Evolutionary conservation across 306 rosid species (phyloP).

Genomic region (Argentina anserina): DNA sequence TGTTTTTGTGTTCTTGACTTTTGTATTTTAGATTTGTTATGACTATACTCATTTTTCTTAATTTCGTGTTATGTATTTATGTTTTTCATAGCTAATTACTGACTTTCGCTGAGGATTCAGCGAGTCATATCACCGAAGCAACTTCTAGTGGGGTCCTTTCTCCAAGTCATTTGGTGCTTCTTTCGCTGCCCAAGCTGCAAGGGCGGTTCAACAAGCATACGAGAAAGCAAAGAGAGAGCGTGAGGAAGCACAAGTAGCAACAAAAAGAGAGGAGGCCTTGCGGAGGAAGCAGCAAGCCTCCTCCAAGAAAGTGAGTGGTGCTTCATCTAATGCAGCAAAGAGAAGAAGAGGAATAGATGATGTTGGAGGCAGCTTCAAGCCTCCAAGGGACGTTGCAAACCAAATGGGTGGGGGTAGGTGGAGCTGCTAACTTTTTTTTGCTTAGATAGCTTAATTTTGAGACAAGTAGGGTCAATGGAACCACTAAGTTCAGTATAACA

Average conservation of each 20-base stretch:
- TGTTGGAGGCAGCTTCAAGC: constrained; percentile 27
- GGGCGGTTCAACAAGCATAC: constrained; percentile 81
- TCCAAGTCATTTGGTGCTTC: constrained; percentile 62
- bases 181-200: constrained; percentile 79
- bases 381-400: constrained; percentile 32
- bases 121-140: constrained; percentile 34
- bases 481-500: constrained; percentile 20
- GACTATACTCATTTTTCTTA: no score
- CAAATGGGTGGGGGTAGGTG: constrained; percentile 42
- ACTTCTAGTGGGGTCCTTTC: constrained; percentile 78
- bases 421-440: constrained; percentile 23
- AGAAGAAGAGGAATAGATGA: constrained; percentile 63
- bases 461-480: constrained; percentile 25
- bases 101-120: constrained; percentile 35
- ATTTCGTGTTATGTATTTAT: no score
- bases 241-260: constrained; percentile 82
- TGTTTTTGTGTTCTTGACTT: no score
- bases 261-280: constrained; percentile 49
- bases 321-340: constrained; percentile 50
- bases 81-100: no score
- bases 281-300: constrained; percentile 52
- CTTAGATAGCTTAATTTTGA: constrained; percentile 27
- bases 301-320: constrained; percentile 44
- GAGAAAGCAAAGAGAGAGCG: constrained; percentile 91
- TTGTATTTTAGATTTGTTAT: no score